Base-by-base conservation (phyloP, 768 basidiomycete genomes). In the Mycena capillaripes region DNA sequence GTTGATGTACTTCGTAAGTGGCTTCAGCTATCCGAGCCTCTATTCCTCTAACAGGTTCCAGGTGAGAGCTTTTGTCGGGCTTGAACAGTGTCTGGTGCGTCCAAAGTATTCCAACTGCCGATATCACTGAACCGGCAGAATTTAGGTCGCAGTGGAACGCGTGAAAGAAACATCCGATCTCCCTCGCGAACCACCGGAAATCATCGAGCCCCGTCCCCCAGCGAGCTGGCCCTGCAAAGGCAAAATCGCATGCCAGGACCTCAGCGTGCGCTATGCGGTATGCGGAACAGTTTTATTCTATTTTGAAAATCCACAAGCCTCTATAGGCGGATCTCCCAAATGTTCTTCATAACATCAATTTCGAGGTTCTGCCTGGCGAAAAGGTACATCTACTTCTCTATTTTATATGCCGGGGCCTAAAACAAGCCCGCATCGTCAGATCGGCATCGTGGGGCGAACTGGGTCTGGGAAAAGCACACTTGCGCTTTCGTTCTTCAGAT, bases 31-130 rank as follows among this genome's bases (percentile, higher is more conserved):
- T 48, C 12, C 27, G 10, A 16, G 0, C 5, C 25, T 25, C 8
- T 42, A 29, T 11, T 14, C 11, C 29, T 11, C 32, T 27, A 12
- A 66, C 42, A 9, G 30, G 2, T 2, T 57, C 52, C 70, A 87
- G 85, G 91, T 95, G 50, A 88, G 94, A 61, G 88, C 94, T 52
- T 96, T 95, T 74, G 95, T 97, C 36, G 90, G 93, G 27, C 84
- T 97, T n/a, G 96, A 97, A 78, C 96, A 97, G 81, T 93, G 93
- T 17, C 95, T 97, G 95, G 96, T 95, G 69, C 91, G 93, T 38
- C 82, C 46, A 23, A 21, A 32, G 34, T 27, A 19, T 29, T 29
- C 17, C 23, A 12, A 2, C 16, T 21, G 14, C 10, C 0, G 5
- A 29, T 17, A 44, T 30, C 29, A 32, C 14, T 48, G 23, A 57